Percentiles rank a stretch among this genome's conserved stretches.
phyloP scores from a whole-genome alignment of 2,329 filamentous ascomycete genomes.

The Orbilia quercus region DNA sequence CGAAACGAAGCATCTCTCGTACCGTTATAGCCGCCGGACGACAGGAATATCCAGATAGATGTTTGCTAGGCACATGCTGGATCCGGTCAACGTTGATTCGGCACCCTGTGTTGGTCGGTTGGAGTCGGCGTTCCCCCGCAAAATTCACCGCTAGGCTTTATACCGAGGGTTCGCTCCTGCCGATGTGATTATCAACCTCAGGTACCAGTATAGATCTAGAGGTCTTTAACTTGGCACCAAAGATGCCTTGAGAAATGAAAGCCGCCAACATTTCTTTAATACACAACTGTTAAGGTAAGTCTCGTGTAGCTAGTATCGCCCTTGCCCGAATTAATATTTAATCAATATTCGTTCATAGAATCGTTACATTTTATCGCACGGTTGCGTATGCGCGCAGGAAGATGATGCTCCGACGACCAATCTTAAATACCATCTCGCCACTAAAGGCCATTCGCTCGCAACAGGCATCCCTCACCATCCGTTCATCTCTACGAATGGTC shows the following conservation, averaged over 20 bases:
- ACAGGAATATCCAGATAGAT: neutral
- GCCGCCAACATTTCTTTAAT: no score
- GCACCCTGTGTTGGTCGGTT: slow-evolving; percentile 38
- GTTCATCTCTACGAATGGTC: slow-evolving; percentile 32
- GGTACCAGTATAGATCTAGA: neutral
- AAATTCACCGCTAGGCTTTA: neutral
- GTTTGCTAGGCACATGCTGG: neutral
- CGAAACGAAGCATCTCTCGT: neutral
- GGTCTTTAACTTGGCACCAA: no score
- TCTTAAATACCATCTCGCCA: slow-evolving; percentile 30
- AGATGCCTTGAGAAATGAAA: neutral
- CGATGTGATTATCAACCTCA: slow-evolving; percentile 31
- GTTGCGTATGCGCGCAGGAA: neutral
- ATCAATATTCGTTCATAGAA: no score
- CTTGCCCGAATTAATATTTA: neutral
- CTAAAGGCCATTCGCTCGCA: slow-evolving; percentile 34
- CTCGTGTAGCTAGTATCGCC: neutral
- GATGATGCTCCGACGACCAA: slow-evolving; percentile 36
- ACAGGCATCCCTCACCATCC: slow-evolving; percentile 10
- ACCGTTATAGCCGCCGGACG: neutral
- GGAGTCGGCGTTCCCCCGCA: slow-evolving; percentile 40
- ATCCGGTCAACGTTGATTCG: neutral
- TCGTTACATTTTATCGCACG: neutral
- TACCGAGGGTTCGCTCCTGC: slow-evolving; percentile 35
- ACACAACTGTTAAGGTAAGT: no score